Evolutionary conservation across 495 filamentous ascomycete species (phyloP), one percentile per base, ranked within the genome.

Genomic region (Lepidopterella palustris): DNA sequence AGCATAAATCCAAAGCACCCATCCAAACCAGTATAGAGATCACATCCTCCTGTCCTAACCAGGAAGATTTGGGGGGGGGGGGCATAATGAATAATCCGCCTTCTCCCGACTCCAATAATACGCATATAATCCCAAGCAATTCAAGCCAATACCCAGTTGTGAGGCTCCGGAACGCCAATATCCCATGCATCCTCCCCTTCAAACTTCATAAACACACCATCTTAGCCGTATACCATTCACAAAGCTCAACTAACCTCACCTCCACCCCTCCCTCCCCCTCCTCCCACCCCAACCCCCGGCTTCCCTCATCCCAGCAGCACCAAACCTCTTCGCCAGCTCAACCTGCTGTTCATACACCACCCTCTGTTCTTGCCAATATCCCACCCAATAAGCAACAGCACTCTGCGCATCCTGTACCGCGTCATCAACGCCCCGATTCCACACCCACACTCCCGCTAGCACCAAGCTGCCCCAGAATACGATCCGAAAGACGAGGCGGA

Each of bases 371-470:
- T 73, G 67, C 52, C 86, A 73, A 5, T 80, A 79, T 57, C 73
- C 72, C 2, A 75, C 59, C n/a, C n/a, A n/a, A n/a, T n/a, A n/a
- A n/a, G n/a, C n/a, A n/a, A n/a, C 76, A 82, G 85, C 0, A 78
- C n/a, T 83, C 1, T 79, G 58, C 63, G 77, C 56, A 63, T 92
- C 89, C 23, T 74, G 71, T 39, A 78, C 59, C 4, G 81, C 82
- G 50, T 79, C 77, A 69, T 84, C 87, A 57, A 83, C 51, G 0
- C 89, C 90, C 11, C 84, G 72, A 55, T 77, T 77, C 70, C 80
- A 92, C 11, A 89, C 75, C 58, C 80, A 81, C 32, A 78, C 71
- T 0, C 72, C 78, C 0, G 82, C 3, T 0, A 74, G 73, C 18
- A 77, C 71, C 11, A 90, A 28, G 1, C 68, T 61, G 0, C 73